A percentile compares a stretch with the other conserved stretches of the same genome.
These are phyloP conservation scores for Hawksworthiomyces lignivorus DNA, from an alignment of 2,329 filamentous ascomycete species.

Conservation along the genomic window DNA sequence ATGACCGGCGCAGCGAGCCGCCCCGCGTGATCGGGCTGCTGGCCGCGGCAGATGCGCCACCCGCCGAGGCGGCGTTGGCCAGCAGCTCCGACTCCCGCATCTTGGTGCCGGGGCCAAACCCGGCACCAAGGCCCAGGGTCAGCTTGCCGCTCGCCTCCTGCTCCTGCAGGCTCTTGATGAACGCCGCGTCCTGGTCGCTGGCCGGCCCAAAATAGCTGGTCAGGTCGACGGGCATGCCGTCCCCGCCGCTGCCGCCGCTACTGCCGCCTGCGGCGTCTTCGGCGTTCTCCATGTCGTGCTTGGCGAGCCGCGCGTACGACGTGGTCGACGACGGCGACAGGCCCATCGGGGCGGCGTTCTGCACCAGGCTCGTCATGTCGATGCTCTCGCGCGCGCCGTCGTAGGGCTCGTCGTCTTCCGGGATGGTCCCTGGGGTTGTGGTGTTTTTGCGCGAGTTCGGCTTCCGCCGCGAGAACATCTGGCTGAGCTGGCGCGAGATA, in stretches of 20 bases:
- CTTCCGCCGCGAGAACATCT: conserved; percentile 6
- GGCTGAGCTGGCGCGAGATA: conserved; percentile 6
- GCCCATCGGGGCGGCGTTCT: conserved; percentile 32
- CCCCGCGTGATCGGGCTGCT: not conserved
- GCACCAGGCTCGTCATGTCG: conserved; percentile 31
- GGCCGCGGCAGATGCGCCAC: not conserved
- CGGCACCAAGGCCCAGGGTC: conserved; percentile 51
- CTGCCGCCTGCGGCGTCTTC: conserved; percentile 12
- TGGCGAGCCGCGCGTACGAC: conserved; percentile 23
- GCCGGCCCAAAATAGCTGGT: conserved; percentile 38
- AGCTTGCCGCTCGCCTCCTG: conserved; percentile 48
- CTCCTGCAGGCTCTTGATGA: conserved; percentile 37
- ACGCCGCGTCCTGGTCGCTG: conserved; percentile 35
- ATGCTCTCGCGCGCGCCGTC: conserved; percentile 20
- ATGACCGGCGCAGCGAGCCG: conserved; percentile 9
- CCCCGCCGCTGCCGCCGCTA: not conserved
- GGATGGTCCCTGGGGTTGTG: conserved; percentile 22
- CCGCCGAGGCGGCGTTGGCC: conserved; percentile 19
- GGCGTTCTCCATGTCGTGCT: conserved; percentile 23
- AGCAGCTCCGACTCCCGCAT: conserved; percentile 45
- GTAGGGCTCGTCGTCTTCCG: conserved; percentile 24
- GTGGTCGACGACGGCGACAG: conserved; percentile 5
- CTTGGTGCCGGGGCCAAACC: conserved; percentile 39
- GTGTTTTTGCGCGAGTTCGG: conserved; percentile 9
- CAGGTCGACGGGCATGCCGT: conserved; percentile 34